phyloP scores from a whole-genome alignment of 305 asterid species.

The Fraxinus baroniana region DNA sequence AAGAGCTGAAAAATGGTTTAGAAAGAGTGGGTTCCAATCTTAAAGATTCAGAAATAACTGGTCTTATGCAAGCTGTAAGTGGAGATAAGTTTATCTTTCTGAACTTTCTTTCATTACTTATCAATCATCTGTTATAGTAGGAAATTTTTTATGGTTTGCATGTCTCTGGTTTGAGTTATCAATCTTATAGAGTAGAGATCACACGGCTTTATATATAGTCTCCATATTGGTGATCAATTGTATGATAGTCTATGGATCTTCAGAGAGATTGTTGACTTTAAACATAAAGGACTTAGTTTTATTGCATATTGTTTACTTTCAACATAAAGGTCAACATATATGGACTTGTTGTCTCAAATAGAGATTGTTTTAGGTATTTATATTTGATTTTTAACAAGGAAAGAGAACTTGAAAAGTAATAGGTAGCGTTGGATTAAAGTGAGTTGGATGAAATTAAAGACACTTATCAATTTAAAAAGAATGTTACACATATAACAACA shows the following conservation, averaged over 20 bases:
- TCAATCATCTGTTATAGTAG: neutral
- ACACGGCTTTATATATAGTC: neutral
- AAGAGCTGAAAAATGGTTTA: conserved; percentile 72
- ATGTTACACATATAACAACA: neutral
- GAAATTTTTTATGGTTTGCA: neutral
- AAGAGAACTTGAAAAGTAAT: neutral
- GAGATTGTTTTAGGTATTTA: neutral
- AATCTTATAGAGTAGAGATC: neutral
- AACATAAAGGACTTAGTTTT: neutral
- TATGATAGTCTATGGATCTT: neutral
- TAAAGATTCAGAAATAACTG: conserved; percentile 58
- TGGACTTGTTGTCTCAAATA: neutral
- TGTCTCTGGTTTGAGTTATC: neutral
- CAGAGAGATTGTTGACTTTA: neutral
- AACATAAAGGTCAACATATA: neutral
- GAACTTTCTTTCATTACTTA: neutral
- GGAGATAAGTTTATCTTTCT: neutral
- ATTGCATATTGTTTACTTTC: neutral
- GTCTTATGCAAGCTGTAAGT: conserved; percentile 81
- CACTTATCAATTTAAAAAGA: neutral
- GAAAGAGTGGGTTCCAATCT: conserved; percentile 69
- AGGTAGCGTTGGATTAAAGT: neutral
- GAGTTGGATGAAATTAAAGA: neutral
- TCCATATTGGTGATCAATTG: neutral
- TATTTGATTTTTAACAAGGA: neutral